A percentile compares a stretch with the other conserved stretches of the same genome.
phyloP scores from a whole-genome alignment of 768 basidiomycete genomes.

The Suillus hirtellus region DNA sequence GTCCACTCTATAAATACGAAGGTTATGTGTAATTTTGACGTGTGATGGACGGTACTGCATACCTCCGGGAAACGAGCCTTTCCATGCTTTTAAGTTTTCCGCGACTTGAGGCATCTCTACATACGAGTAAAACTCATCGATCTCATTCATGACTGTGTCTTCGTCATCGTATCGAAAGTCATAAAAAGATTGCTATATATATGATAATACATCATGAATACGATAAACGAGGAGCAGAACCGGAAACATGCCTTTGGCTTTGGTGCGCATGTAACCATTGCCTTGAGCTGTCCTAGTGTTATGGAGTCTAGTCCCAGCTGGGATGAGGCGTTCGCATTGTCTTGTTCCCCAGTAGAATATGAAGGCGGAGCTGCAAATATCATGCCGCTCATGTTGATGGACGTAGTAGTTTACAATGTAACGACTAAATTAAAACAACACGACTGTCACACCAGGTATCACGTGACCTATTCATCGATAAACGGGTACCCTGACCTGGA shows the following conservation, averaged over 20 bases:
- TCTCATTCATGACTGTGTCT: slow-evolving; percentile 92
- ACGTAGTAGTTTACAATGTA: not conserved
- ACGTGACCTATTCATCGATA: not conserved
- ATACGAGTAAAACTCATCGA: slow-evolving; percentile 98
- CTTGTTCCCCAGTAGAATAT: slow-evolving; percentile 32
- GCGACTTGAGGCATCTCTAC: slow-evolving; percentile 90
- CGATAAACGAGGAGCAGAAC: slow-evolving; percentile 10
- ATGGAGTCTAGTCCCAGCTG: slow-evolving; percentile 66
- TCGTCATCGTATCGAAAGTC: slow-evolving; percentile 97
- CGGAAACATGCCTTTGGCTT: slow-evolving; percentile 66
- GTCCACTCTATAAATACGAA: slow-evolving; percentile 69
- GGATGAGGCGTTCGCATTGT: slow-evolving; percentile 29
- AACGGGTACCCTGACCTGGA: not conserved
- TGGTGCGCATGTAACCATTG: slow-evolving; percentile 65
- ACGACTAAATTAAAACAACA: not conserved
- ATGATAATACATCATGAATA: slow-evolving; percentile 20
- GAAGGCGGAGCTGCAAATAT: slow-evolving; percentile 34
- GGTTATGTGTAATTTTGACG: slow-evolving; percentile 6
- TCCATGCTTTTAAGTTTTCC: slow-evolving; percentile 87
- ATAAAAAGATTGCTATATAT: slow-evolving; percentile 75
- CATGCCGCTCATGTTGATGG: slow-evolving; percentile 28
- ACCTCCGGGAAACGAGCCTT: slow-evolving; percentile 81
- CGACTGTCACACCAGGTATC: not conserved
- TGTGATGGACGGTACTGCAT: slow-evolving; percentile 23
- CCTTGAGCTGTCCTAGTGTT: slow-evolving; percentile 78